Base-by-base conservation (phyloP, 179 eudicot species). In the Spinacia oleracea region DNA sequence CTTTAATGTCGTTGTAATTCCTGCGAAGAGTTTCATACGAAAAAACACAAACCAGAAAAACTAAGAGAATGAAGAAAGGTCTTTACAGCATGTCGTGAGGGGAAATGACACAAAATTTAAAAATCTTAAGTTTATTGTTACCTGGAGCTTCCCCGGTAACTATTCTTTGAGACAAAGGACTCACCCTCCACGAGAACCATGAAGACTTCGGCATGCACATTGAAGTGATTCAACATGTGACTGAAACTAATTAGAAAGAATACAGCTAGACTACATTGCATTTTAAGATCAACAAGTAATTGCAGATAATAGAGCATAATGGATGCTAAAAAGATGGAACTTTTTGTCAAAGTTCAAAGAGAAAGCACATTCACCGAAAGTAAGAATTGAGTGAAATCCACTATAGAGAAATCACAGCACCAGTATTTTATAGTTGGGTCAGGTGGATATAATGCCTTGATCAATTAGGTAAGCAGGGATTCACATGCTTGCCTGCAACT, bases 101-200 rank as follows among this genome's bases (percentile, higher is more conserved):
- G 21, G 56, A 67, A 59, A 46, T 27, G 25, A 23, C 25, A 9
- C 62, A 32, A n/a, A 20, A 53, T 58, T 45, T 56, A n/a, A 62
- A 62, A 27, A 75, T 64, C 15, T 46, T 2, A 27, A 42, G 43
- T 23, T 8, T 45, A 21, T 42, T 38, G 64, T 29, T 40, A 86
- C 91, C 88, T 81, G 35, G 78, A 73, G 72, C 66, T 21, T 58
- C 65, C 60, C 42, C 81, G 78, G 75, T 72, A 65, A 45, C 42
- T 80, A 78, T 40, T 50, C 70, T 66, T 56, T 9, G 83, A 80
- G 56, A 88, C 84, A 59, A 80, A 80, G 76, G 90, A 84, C 32
- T 83, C 86, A 45, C 78, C 86, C 53, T 90, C 91, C 90, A 87
- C 80, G 74, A 89, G 80, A 78, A 90, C 90, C 81, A 87, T 77